Base-by-base conservation (phyloP, 2,329 filamentous ascomycete species). In the Mollisia scopiformis region DNA sequence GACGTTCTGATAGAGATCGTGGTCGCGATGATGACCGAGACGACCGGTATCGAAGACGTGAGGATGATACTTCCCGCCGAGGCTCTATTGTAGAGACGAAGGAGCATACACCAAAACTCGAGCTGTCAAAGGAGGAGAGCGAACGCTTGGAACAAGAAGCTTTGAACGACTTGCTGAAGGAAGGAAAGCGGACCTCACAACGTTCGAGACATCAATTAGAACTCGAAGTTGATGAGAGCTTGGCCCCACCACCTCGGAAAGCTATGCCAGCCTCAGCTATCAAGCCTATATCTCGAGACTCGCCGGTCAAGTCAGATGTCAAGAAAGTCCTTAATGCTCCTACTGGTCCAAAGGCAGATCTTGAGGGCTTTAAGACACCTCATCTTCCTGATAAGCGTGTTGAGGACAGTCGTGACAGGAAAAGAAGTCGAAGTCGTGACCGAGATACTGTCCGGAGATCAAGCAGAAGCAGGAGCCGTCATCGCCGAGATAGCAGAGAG, bases 241-340 rank as follows among this genome's bases (percentile, higher is more conserved):
- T 75, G 25, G 71, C 72, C 21, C 72, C 73, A 37, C 73, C 72
- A 28, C 72, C 73, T 23, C 63, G 72, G 52, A 74, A 75, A 55
- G 56, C 68, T 3, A 68, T 68, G 57, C 68, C 72, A 50, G 66
- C 69, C 27, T 75, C 72, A 10, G 73, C 72, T 13, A 74, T 75
- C 56, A 70, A 68, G 16, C 72, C 73, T 5, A 72, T 73, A 21
- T 69, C 69, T 43, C 62, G 66, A 57, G 71, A 71, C 54, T 67
- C 68, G 1, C 61, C 66, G 23, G 27, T 62, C 6, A 73, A 69
- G 55, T 59, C 62, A n/a, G 72, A 72, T 21, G 33, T 62, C 16
- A 73, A 72, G 59, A 73, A 71, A 39, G 51, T 64, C n/a, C 16
- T 61, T 5, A 53, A 55, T 21, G 55, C 58, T 50, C 60, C 65